Evolutionary conservation across 352 stramenopile genomes (phyloP).

Genomic region (Globisporangium cederbergense): DNA sequence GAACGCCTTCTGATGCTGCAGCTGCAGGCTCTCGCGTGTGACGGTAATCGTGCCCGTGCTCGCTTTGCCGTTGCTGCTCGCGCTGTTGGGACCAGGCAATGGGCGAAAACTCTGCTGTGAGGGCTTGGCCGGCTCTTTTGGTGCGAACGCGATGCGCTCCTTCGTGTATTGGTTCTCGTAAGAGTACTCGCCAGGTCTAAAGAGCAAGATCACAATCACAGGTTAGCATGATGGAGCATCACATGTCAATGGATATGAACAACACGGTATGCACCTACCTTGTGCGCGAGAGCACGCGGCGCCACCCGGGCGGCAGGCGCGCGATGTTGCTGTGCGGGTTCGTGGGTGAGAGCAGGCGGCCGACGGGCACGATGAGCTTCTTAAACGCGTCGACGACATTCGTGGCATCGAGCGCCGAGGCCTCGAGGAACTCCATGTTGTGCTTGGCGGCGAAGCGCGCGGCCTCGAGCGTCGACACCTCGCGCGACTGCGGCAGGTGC

Average conservation of each 20-base stretch:
- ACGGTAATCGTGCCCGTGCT: slow-evolving; percentile 50
- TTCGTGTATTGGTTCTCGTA: slow-evolving; percentile 90
- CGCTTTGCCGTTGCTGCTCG: slow-evolving; percentile 25
- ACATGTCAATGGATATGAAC: background rate
- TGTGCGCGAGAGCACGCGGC: slow-evolving; percentile 78
- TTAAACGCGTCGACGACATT: slow-evolving; percentile 89
- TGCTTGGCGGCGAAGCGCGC: slow-evolving; percentile 76
- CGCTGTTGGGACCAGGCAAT: slow-evolving; percentile 14
- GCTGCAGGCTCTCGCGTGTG: slow-evolving; percentile 80
- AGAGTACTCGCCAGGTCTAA: slow-evolving; percentile 77
- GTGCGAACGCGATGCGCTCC: slow-evolving; percentile 83
- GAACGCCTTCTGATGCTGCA: slow-evolving; percentile 81
- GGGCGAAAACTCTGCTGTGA: slow-evolving; percentile 82
- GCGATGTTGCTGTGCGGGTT: slow-evolving; percentile 56
- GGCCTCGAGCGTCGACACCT: slow-evolving; percentile 86
- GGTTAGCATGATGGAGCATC: background rate
- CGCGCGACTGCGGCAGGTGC: slow-evolving; percentile 63
- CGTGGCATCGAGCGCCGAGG: slow-evolving; percentile 77
- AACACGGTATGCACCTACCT: slow-evolving; percentile 18
- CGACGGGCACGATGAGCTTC: slow-evolving; percentile 84
- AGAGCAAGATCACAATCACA: background rate
- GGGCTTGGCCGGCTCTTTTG: slow-evolving; percentile 80
- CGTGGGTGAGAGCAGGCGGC: slow-evolving; percentile 63
- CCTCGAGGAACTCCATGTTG: slow-evolving; percentile 86
- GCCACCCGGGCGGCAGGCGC: slow-evolving; percentile 65